Evolutionary conservation across 108 stramenopile genomes (phyloP), one percentile per base, ranked within the genome.

Genomic region (Schizochytrium sp.): DNA sequence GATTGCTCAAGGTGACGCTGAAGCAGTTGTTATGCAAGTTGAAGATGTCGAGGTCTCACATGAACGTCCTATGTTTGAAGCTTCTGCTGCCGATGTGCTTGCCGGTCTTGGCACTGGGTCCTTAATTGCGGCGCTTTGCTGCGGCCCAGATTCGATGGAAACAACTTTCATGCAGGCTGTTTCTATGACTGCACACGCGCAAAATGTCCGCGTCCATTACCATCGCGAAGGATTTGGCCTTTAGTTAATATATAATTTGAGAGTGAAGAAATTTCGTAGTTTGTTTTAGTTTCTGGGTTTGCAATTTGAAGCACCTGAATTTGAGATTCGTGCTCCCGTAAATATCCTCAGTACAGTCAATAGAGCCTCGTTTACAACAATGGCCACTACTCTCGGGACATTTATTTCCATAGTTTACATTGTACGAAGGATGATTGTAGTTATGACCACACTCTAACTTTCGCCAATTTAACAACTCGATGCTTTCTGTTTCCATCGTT

Each of bases 161-260:
- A 69, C 3, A 44, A 44, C 64, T 15, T 69, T 69, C 64, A 69
- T 69, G 3, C 64, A 69, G 64, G 64, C 64, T 44, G 44, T 15
- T 44, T 7, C 64, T 69, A 44, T 44, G 12, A 44, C 44, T 38
- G 12, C 64, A 69, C 64, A 44, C 7, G 40, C 64, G 12, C 64
- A 69, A 15, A 7, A 44, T 44, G 64, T 69, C 44, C 40, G 19
- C 8, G 64, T 69, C 42, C 64, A 69, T 1, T 69, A 44, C 44
- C 64, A 69, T 38, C 64, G 64, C 64, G 64, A 69, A 69, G 64
- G 64, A 8, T 69, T 69, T 69, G 64, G 64, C 5, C 64, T 69
- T 44, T 69, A 28, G 28, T 28, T 28, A 28, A 0, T 28, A 28
- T 28, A 28, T 28, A 28, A 28, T 28, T 28, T 28, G 28, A 28